Evolutionary conservation across 2,329 filamentous ascomycete genomes (phyloP).

Genomic region (Paecilomyces fulvus): DNA sequence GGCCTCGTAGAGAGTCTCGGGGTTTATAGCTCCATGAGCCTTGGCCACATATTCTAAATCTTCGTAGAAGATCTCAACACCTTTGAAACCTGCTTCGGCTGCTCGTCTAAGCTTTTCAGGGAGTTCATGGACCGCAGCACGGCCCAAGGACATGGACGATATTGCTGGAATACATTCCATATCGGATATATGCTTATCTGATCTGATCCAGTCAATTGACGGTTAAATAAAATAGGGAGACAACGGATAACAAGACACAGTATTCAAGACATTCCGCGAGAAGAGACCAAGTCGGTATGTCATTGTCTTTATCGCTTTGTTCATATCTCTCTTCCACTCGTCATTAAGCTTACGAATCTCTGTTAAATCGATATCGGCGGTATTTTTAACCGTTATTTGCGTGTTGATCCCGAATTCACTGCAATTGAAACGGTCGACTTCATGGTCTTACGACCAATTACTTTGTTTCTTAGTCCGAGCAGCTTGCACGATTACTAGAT

Average conservation of each 20-base stretch:
- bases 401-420: background rate
- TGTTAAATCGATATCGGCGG: background rate
- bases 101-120: slow-evolving; percentile 60
- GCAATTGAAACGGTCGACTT: background rate
- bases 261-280: background rate
- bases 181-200: background rate
- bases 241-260: background rate
- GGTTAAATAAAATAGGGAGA: background rate
- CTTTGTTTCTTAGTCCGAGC: background rate
- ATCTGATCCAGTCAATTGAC: background rate
- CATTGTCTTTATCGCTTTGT: background rate
- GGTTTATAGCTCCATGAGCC: slow-evolving; percentile 33
- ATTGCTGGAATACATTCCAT: slow-evolving; percentile 46
- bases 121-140: slow-evolving; percentile 60
- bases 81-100: slow-evolving; percentile 53
- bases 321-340: background rate
- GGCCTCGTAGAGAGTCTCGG: slow-evolving; percentile 47
- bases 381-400: background rate
- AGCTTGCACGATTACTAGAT: background rate
- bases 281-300: background rate
- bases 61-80: slow-evolving; percentile 71
- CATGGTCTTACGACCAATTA: background rate
- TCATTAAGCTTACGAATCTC: background rate
- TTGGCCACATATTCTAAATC: slow-evolving; percentile 58
- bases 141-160: slow-evolving; percentile 65